A percentile compares a stretch with the other conserved stretches of the same genome.
Evolutionary conservation across 805 yeast species (phyloP).

Genomic region (Huiozyma naganishii): DNA sequence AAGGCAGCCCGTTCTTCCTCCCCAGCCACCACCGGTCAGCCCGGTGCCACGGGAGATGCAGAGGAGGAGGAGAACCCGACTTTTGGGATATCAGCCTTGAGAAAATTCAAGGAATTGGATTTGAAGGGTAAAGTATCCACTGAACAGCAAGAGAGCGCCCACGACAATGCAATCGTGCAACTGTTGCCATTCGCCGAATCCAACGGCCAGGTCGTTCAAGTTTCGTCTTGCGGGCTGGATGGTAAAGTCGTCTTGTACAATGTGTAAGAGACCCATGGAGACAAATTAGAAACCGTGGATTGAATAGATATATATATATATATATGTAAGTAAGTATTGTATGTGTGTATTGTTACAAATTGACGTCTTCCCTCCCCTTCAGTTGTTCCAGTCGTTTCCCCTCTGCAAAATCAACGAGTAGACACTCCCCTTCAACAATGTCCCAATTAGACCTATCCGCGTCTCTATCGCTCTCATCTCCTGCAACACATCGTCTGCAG

Average conservation of each 20-base stretch:
- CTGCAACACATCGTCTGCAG: slow-evolving; percentile 32
- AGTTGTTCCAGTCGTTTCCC: slow-evolving; percentile 18
- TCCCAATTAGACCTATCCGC: slow-evolving; percentile 53
- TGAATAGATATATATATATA: background rate
- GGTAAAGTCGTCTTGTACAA: slow-evolving; percentile 80
- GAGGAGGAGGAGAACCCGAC: slow-evolving; percentile 42
- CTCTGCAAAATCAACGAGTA: slow-evolving; percentile 51
- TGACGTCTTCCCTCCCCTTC: background rate
- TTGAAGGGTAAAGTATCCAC: slow-evolving; percentile 69
- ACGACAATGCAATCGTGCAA: slow-evolving; percentile 79
- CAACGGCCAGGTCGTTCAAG: slow-evolving; percentile 43
- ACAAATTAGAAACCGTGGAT: background rate
- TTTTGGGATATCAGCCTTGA: slow-evolving; percentile 65
- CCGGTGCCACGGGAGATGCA: slow-evolving; percentile 30
- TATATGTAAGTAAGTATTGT: background rate
- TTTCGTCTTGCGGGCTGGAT: slow-evolving; percentile 76
- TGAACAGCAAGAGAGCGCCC: slow-evolving; percentile 53
- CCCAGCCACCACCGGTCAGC: slow-evolving; percentile 2
- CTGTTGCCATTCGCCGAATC: slow-evolving; percentile 42
- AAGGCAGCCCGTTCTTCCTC: slow-evolving; percentile 19
- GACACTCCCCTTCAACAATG: slow-evolving; percentile 59
- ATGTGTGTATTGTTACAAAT: background rate
- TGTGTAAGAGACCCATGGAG: slow-evolving; percentile 23
- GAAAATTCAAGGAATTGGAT: slow-evolving; percentile 92
- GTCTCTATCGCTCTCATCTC: slow-evolving; percentile 51